These are phyloP conservation scores for Nicotiana noctiflora DNA, from an alignment of 257 asterid species.

Conservation along the genomic window DNA sequence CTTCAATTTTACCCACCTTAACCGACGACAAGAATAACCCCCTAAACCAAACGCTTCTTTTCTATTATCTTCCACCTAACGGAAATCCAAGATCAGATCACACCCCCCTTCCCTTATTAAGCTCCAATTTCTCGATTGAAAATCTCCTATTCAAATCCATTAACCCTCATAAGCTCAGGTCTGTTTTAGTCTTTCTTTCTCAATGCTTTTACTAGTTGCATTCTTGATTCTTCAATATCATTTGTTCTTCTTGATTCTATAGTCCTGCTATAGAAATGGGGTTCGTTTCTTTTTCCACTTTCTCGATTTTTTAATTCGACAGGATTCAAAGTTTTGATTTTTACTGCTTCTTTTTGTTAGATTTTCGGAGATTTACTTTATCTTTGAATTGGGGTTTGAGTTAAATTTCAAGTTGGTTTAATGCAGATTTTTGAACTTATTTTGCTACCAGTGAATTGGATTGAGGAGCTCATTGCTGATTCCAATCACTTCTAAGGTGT, in stretches of 20 bases:
- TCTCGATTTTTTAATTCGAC: not conserved
- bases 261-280: not conserved
- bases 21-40: not conserved
- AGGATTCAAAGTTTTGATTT: not conserved
- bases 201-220: not conserved
- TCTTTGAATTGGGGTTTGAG: not conserved
- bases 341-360: not conserved
- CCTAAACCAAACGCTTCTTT: not conserved
- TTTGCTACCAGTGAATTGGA: not conserved
- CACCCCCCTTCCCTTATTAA: not conserved
- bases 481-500: not conserved
- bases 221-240: not conserved
- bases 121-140: not conserved
- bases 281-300: not conserved
- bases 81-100: not conserved
- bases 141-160: not conserved
- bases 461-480: not conserved
- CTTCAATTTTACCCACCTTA: conserved; percentile 1
- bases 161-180: not conserved
- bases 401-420: not conserved
- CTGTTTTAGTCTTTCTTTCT: not conserved
- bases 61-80: not conserved
- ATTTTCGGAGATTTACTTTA: not conserved
- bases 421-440: not conserved
- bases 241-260: not conserved